Evolutionary conservation across 2,329 filamentous ascomycete species (phyloP).

Genomic region (Aureobasidium uvarum): DNA sequence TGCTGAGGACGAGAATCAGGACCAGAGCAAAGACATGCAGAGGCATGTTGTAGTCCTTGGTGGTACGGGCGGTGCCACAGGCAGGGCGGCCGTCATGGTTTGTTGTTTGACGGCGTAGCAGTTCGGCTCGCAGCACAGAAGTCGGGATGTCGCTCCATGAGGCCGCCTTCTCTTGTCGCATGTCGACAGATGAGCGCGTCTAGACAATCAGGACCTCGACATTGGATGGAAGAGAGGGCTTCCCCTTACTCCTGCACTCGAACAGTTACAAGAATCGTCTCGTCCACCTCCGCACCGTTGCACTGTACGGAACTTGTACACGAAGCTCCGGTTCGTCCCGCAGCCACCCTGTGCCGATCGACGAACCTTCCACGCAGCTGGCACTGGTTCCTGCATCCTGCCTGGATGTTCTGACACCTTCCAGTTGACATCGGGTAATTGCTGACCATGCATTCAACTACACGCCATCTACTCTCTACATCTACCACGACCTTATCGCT

Average conservation of each 20-base stretch:
- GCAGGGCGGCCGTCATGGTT: slow-evolving; percentile 46
- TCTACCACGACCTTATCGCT: background rate
- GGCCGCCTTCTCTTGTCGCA: slow-evolving; percentile 20
- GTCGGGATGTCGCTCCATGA: slow-evolving; percentile 44
- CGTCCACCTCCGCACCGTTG: slow-evolving; percentile 2
- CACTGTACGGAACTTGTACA: no score
- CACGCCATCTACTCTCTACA: background rate
- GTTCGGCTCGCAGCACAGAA: slow-evolving; percentile 50
- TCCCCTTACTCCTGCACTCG: background rate
- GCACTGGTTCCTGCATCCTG: background rate
- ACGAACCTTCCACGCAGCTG: slow-evolving; percentile 2
- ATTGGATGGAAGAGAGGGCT: slow-evolving; percentile 1
- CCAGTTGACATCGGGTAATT: background rate
- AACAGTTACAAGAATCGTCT: slow-evolving; percentile 17
- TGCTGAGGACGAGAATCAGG: slow-evolving; percentile 57
- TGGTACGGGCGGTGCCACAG: slow-evolving; percentile 52
- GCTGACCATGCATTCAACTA: background rate
- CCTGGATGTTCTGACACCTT: background rate
- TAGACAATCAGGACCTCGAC: slow-evolving; percentile 15
- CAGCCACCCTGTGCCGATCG: slow-evolving; percentile 14
- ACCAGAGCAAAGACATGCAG: slow-evolving; percentile 59
- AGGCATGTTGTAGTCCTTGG: slow-evolving; percentile 54
- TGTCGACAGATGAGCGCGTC: slow-evolving; percentile 22
- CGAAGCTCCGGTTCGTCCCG: slow-evolving; percentile 10
- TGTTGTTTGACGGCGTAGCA: slow-evolving; percentile 49